Evolutionary conservation across 805 yeast species (phyloP), one percentile per base, ranked within the genome.

Genomic region (Yarrowia sp.): DNA sequence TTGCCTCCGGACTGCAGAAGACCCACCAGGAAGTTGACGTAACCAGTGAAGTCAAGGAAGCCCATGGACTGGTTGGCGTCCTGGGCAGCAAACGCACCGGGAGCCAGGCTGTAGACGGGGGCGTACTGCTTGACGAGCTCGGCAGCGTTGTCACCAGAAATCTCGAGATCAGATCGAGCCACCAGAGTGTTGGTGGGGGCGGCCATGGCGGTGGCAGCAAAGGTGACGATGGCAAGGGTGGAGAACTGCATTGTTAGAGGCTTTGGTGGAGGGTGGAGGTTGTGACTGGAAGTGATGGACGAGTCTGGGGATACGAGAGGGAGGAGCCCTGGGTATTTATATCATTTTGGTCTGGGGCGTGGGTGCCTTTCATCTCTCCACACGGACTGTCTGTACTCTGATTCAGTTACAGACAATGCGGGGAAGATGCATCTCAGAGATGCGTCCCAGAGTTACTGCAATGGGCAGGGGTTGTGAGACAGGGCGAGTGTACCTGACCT

Each of bases 21-120:
- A 22, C 61, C 61, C 6, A 54, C 46, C 32, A 54, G 46, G 46
- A 54, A 54, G 44, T 38, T 38, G 61, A 54, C 46, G 61, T 54
- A 54, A 33, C 46, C 61, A 11, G 61, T 36, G 46, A 54, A 54
- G 61, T 54, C 61, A 10, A 54, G 44, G 61, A 54, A 54, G 46
- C 61, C 61, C 44, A 38, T 38, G 21, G 14, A 1, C 61, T 54
- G 61, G 35, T 17, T 24, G 14, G 9, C 14, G 22, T 12, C 61
- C 14, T 17, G 21, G 7, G 61, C 24, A 26, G 46, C 61, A 35
- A 52, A 52, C 22, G 44, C 43, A 19, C 33, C 33, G 44, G 59
- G 59, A 16, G 41, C 32, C n/a, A 52, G 59, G 11, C 44, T n/a
- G 44, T n/a, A 52, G 35, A 36, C 59, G 59, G 59, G 59, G 9